Evolutionary conservation across 169 alveolate genomes (phyloP), one percentile per base, ranked within the genome.

Genomic region (Plasmodium berghei): DNA sequence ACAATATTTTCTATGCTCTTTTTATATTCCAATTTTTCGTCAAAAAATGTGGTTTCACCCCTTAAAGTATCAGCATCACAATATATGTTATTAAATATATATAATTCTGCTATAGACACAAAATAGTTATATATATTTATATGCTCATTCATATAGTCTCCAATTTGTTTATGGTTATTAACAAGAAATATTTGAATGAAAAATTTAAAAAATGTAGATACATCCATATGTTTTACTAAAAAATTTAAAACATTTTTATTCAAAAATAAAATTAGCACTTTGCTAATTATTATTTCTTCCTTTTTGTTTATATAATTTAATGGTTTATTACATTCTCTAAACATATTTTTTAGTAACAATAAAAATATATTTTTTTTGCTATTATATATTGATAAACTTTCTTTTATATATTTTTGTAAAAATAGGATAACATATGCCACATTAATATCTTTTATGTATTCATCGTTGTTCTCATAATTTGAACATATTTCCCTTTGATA

Each of bases 331-430:
- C 77, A 75, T n/a, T 62, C 77, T 46, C 56, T 75, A 26, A 75
- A 75, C 9, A 75, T 42, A 64, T 75, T 75, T 45, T 62, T 75
- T n/a, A 75, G 58, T 16, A 75, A 52, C 26, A 75, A 69, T 12
- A 75, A 16, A 61, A 61, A 40, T 1, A 75, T 62, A 49, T 63
- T 75, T 49, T 75, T 75, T 58, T 75, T 75, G 58, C 75, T 75
- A 20, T 75, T 73, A 69, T 62, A 63, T 48, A 63, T 34, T 58
- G 64, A 52, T 8, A 42, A 63, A 10, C 48, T 59, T 4, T 61
- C 64, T 9, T 73, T 18, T 42, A 75, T n/a, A 56, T 75, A 75
- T 45, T 75, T 75, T 2, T 58, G 8, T 63, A 75, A 55, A 67
- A 75, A 75, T 16, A 64, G 55, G 34, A 75, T 46, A n/a, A 75